Base-by-base conservation (phyloP, 352 stramenopile genomes). In the Globisporangium paroecandrum region DNA sequence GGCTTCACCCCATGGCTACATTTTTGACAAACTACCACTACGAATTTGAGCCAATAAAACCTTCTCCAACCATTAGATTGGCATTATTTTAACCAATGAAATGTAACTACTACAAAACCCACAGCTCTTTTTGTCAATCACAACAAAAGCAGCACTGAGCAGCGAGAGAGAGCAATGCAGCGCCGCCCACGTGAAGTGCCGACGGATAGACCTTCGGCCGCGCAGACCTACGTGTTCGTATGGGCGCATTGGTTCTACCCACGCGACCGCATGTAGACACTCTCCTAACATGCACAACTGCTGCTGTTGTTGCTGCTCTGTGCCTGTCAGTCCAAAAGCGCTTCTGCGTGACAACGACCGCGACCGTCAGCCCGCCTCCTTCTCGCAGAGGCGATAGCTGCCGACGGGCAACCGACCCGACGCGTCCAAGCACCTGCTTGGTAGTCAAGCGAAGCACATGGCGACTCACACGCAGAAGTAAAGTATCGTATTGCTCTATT, bases 111-210 rank as follows among this genome's bases (percentile, higher is more conserved):
- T 29, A 29, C 3, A 1, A 0, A 38, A 24, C 3, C 15, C 7
- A 36, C 22, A 18, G 22, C 10, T n/a, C 4, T 58, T 58, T n/a
- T 12, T 18, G 47, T 10, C 5, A 10, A 10, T 9, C 53, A 25
- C 25, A 34, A 22, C 18, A 29, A 29, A 29, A 29, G 27, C 27
- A 29, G 27, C 3, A 29, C 4, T 29, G 27, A 29, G 27, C 27
- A 29, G 27, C 27, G 27, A 29, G 15, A 46, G 27, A 29, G 15
- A 46, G 3, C 36, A 61, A 70, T 70, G 58, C 43, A 56, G 58
- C 58, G 25, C 20, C 60, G 68, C 10, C 84, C 82, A 4, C 79
- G 82, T 1, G 82, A 93, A 62, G 69, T 93, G 58, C 84, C 84
- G 0, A 67, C 87, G 47, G 61, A 69, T 46, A 89, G 81, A 53